Conservation (phyloP, 352 stramenopile species). For the Phytopythium montanum region DNA sequence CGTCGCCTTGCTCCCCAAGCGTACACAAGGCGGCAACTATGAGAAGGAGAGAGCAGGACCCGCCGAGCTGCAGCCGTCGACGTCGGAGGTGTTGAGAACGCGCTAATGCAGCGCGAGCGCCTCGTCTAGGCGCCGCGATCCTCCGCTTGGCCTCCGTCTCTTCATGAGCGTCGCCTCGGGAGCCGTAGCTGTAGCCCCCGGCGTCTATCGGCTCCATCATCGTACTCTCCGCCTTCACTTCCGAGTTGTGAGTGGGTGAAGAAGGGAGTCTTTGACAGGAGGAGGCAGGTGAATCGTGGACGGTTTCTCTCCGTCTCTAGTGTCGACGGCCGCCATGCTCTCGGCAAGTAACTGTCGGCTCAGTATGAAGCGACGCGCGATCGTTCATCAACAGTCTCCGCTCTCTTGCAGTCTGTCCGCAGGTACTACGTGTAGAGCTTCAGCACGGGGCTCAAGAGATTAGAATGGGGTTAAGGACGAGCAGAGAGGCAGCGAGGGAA, state of each 20-base stretch:
- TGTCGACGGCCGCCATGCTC: neutral
- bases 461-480: neutral
- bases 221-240: neutral
- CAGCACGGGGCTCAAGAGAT: neutral
- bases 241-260: neutral
- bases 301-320: neutral
- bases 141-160: neutral
- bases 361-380: neutral
- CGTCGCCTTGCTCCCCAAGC: neutral
- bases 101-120: neutral
- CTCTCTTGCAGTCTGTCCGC: no score
- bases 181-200: neutral
- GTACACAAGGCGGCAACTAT: neutral
- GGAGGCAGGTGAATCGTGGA: neutral
- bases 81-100: neutral
- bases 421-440: no score
- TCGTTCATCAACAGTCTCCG: neutral
- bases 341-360: neutral
- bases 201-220: conserved; percentile 1
- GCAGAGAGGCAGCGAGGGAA: neutral
- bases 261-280: neutral
- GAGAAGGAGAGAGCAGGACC: neutral
- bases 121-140: neutral
- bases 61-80: neutral
- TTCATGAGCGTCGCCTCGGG: neutral